Percentiles rank a stretch among this genome's conserved stretches.
phyloP scores from a whole-genome alignment of 2,329 filamentous ascomycete genomes.

The Cytospora leucostoma region DNA sequence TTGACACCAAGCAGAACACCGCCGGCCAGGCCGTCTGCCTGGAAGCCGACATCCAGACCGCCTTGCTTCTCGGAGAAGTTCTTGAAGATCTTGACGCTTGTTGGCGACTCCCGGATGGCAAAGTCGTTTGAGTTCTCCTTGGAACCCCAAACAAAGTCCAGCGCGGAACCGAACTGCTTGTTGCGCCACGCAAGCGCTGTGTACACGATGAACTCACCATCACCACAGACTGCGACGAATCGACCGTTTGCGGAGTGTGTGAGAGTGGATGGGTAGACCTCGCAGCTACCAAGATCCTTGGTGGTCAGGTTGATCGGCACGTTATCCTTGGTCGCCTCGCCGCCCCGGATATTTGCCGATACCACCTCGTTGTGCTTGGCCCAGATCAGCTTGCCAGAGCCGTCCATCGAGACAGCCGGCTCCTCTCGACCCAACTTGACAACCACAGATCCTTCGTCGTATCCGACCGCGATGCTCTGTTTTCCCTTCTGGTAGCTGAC shows the following conservation, averaged over 20 bases:
- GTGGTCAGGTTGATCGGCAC: constrained; percentile 82
- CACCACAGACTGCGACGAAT: constrained; percentile 85
- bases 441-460: constrained; percentile 96
- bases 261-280: constrained; percentile 93
- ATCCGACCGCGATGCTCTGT: constrained; percentile 93
- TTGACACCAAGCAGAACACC: constrained; percentile 92
- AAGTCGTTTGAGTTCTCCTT: constrained; percentile 99
- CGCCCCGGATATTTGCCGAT: constrained; percentile 91
- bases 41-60: constrained; percentile 91
- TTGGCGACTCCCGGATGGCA: constrained; percentile 90
- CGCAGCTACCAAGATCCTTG: constrained; percentile 94
- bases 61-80: constrained; percentile 93
- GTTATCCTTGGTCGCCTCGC: constrained; percentile 85
- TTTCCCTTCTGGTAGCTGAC: constrained; percentile 92
- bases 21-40: constrained; percentile 86
- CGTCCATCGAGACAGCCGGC: constrained; percentile 96
- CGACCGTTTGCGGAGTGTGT: constrained; percentile 91
- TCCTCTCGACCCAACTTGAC: constrained; percentile 97
- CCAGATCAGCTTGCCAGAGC: constrained; percentile 94
- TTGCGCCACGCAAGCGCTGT: constrained; percentile 95
- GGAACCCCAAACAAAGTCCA: constrained; percentile 96
- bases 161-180: constrained; percentile 91
- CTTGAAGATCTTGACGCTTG: constrained; percentile 95
- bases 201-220: constrained; percentile 99
- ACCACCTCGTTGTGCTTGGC: constrained; percentile 93